Percentiles rank a stretch among this genome's conserved stretches.
phyloP scores from a whole-genome alignment of 306 rosid species.

The Cyclanthera cordifolia region DNA sequence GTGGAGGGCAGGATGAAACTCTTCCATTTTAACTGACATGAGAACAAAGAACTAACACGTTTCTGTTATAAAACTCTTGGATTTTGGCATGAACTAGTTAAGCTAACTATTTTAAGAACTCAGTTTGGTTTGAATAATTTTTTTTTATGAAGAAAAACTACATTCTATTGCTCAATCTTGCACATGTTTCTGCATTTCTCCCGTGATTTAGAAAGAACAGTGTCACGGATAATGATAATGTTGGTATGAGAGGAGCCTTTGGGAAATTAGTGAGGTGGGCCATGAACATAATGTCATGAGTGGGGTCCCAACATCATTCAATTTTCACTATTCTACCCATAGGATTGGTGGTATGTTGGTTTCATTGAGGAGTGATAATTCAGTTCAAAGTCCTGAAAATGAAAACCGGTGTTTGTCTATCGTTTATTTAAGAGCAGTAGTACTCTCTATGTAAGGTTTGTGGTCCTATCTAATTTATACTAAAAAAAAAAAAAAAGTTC shows the following conservation, averaged over 20 bases:
- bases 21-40: neutral
- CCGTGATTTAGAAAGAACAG: neutral
- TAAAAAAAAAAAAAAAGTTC: too few species aligned
- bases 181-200: neutral
- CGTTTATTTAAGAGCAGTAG: too few species aligned
- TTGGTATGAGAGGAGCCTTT: neutral
- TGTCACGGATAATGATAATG: neutral
- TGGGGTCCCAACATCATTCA: neutral
- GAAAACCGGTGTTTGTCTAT: too few species aligned
- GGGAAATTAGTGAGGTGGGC: neutral
- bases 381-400: too few species aligned
- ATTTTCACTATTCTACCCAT: constrained; percentile 10
- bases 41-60: neutral
- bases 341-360: too few species aligned
- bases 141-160: too few species aligned
- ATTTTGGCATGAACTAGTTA: neutral
- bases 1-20: neutral
- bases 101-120: neutral
- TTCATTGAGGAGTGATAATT: too few species aligned
- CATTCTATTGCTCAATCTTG: neutral
- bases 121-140: neutral
- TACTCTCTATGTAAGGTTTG: too few species aligned
- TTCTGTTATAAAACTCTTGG: neutral
- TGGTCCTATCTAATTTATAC: too few species aligned
- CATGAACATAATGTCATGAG: neutral